A percentile compares a stretch with the other conserved stretches of the same genome.
Conservation (phyloP, 805 yeast species). For the Myxozyma monticola region DNA sequence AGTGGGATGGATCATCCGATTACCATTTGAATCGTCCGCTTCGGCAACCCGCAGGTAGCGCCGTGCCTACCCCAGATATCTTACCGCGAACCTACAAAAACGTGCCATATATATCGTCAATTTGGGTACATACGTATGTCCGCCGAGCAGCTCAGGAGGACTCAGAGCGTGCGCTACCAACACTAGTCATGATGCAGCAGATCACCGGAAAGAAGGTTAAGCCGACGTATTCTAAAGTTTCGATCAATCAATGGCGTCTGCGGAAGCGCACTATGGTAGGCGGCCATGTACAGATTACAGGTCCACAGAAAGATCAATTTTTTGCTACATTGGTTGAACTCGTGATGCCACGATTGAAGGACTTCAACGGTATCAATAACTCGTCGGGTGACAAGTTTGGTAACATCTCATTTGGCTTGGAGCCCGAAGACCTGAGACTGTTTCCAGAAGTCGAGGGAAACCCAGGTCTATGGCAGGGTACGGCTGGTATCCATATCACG, state of each 20-base stretch:
- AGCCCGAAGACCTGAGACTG: slow-evolving; percentile 68
- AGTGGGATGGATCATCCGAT: slow-evolving; percentile 86
- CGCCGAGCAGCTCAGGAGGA: slow-evolving; percentile 65
- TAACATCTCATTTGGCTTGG: slow-evolving; percentile 79
- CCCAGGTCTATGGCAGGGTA: slow-evolving; percentile 83
- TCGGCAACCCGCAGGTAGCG: slow-evolving; percentile 73
- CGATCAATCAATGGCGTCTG: slow-evolving; percentile 81
- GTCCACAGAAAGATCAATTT: slow-evolving; percentile 83
- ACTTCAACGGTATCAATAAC: slow-evolving; percentile 74
- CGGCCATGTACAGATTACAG: slow-evolving; percentile 73
- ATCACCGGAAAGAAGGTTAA: slow-evolving; percentile 88
- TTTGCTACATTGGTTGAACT: slow-evolving; percentile 82
- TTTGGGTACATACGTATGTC: slow-evolving; percentile 75
- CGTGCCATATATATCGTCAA: slow-evolving; percentile 68
- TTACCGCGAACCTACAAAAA: slow-evolving; percentile 65
- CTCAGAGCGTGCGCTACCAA: slow-evolving; percentile 71
- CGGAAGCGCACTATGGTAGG: slow-evolving; percentile 91
- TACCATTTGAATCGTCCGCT: slow-evolving; percentile 82
- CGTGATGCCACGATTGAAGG: slow-evolving; percentile 89
- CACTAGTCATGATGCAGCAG: slow-evolving; percentile 80
- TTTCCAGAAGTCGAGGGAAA: slow-evolving; percentile 94
- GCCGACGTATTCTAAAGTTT: slow-evolving; percentile 69
- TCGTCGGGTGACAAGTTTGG: slow-evolving; percentile 83
- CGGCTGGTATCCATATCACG: slow-evolving; percentile 83
- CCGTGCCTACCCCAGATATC: slow-evolving; percentile 72